These are phyloP conservation scores for Kuraishia piskuri DNA, from an alignment of 805 yeast species.

Conservation along the genomic window DNA sequence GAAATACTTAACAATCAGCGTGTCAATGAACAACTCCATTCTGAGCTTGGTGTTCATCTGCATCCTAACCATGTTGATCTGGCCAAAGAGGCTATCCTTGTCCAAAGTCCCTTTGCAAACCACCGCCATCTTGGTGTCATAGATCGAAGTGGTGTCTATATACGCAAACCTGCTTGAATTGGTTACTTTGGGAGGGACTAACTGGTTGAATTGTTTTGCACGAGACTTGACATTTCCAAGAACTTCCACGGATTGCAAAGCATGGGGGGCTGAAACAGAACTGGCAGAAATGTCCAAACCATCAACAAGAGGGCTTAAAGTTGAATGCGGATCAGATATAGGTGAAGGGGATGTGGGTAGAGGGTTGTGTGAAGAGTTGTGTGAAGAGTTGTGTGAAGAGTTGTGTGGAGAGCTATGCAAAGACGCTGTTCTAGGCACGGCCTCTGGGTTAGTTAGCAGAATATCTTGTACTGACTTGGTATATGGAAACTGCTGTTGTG, in stretches of 20 bases:
- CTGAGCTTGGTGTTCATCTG: constrained; percentile 1
- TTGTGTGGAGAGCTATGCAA: neutral
- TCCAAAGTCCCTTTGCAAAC: neutral
- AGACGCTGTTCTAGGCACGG: neutral
- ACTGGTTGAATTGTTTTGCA: neutral
- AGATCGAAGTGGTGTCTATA: neutral
- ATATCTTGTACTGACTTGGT: neutral
- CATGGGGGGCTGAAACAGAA: too few relatives aligned
- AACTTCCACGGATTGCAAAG: too few relatives aligned
- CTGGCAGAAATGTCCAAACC: too few relatives aligned
- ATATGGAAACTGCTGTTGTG: neutral
- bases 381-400: neutral
- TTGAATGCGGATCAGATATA: too few relatives aligned
- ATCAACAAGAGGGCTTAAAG: too few relatives aligned
- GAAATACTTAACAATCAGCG: neutral
- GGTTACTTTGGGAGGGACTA: neutral
- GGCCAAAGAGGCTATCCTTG: neutral
- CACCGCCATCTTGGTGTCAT: neutral
- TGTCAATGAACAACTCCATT: constrained; percentile 1
- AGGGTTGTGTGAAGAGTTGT: neutral
- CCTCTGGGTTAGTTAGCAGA: neutral
- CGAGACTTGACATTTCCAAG: neutral
- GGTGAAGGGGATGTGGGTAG: too few relatives aligned
- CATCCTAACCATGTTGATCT: neutral
- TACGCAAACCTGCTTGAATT: neutral